Evolutionary conservation across 192 early-diverging fungal genomes (phyloP), one percentile per base, ranked within the genome.

Genomic region (Thoreauomyces humboldtii): DNA sequence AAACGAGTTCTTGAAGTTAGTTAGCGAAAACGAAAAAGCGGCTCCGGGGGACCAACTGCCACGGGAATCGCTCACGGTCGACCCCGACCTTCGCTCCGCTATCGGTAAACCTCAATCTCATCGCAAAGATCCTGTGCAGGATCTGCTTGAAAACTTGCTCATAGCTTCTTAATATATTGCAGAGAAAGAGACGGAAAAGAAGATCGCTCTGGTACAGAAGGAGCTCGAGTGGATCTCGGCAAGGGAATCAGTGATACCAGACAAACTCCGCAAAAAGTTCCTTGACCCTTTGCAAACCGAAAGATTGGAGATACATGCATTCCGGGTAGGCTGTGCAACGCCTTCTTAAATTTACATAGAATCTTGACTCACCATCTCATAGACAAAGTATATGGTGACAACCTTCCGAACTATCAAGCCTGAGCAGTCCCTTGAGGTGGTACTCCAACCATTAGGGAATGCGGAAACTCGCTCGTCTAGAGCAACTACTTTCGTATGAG

Each of bases 161-260:
- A 27, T 0, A 15, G 32, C 7, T 0, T 48, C 21, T 34, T 37
- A 15, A 36, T 12, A 2, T 33, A 22, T 32, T 17, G 12, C 50
- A 78, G 79, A 76, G 36, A 41, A 45, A 7, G 70, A 73, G 36
- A 80, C 79, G 1, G 58, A 70, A 28, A 46, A 76, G 38, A 81
- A 78, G 38, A 71, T 81, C 38, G 41, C 42, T 5, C 73, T 53
- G 24, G 66, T 84, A 14, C 48, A 60, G 4, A 83, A 81, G 58
- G 84, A 87, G 53, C 61, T 86, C 47, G 73, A 75, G 44, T 87
- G 85, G 85, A 73, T 70, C 17, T 73, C 79, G 1, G 83, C 84
- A 61, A 79, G 76, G 37, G 83, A 84, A 27, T 66, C 71, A 0
- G 74, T 87, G 24, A 76, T 74, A 0, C 77, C 81, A 14, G 65